A percentile compares a stretch with the other conserved stretches of the same genome.
Evolutionary conservation across 805 yeast genomes (phyloP).

Genomic region (Myxozyma geophila): DNA sequence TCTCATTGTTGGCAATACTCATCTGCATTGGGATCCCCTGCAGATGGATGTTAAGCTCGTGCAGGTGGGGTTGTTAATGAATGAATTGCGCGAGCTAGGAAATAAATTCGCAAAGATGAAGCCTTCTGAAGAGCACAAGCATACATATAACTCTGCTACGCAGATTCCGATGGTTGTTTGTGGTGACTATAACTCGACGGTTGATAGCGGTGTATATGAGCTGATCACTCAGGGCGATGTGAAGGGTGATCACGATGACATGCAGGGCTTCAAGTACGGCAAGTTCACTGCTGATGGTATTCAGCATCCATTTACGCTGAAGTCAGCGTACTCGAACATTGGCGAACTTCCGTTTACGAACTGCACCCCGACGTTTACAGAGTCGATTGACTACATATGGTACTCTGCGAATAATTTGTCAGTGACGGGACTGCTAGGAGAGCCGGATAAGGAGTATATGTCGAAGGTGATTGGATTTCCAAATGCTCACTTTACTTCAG

Average conservation of each 20-base stretch:
- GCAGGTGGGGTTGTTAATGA: conserved; percentile 90
- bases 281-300: conserved; percentile 87
- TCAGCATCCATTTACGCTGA: conserved; percentile 76
- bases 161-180: conserved; percentile 80
- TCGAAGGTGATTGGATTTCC: conserved; percentile 88
- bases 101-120: conserved; percentile 50
- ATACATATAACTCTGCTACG: conserved; percentile 51
- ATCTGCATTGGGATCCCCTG: conserved; percentile 98
- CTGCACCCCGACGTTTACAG: conserved; percentile 89
- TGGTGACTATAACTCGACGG: conserved; percentile 93
- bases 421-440: conserved; percentile 85
- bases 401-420: conserved; percentile 79
- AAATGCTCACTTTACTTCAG: conserved; percentile 77
- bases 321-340: conserved; percentile 80
- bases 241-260: conserved; percentile 71
- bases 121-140: conserved; percentile 22
- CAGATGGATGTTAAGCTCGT: conserved; percentile 94
- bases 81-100: conserved; percentile 74
- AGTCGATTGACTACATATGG: conserved; percentile 95
- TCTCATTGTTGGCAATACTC: conserved; percentile 82
- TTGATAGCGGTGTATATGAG: conserved; percentile 89
- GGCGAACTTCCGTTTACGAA: conserved; percentile 95
- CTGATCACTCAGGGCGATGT: conserved; percentile 78
- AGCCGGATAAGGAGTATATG: conserved; percentile 77
- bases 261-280: conserved; percentile 88